These are phyloP conservation scores for Grigorovia jiainica DNA, from an alignment of 805 yeast species.

Conservation along the genomic window DNA sequence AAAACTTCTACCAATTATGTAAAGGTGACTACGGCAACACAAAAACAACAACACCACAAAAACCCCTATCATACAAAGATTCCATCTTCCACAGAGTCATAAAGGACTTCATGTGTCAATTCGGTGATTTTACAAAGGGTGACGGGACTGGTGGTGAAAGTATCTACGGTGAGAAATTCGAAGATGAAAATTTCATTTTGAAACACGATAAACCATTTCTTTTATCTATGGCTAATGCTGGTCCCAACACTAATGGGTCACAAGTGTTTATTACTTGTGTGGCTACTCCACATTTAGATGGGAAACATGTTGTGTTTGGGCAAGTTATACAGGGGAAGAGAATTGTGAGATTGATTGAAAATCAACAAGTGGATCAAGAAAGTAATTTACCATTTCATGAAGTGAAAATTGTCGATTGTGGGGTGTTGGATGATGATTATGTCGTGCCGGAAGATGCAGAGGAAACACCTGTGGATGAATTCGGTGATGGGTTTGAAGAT, in stretches of 20 bases:
- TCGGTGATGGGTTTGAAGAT: constrained; percentile 78
- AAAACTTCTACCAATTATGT: constrained; percentile 80
- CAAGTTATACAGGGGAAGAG: constrained; percentile 76
- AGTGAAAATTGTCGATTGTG: constrained; percentile 70
- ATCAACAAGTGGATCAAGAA: constrained; percentile 46
- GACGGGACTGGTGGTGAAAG: constrained; percentile 78
- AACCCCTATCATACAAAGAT: constrained; percentile 66
- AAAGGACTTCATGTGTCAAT: constrained; percentile 84
- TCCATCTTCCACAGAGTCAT: constrained; percentile 92
- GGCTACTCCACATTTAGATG: constrained; percentile 88
- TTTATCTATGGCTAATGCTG: constrained; percentile 95
- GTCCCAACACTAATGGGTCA: constrained; percentile 91
- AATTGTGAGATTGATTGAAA: constrained; percentile 69
- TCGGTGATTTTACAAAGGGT: constrained; percentile 79
- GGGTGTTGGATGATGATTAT: constrained; percentile 58
- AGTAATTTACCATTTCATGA: constrained; percentile 64
- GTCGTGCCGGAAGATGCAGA: constrained; percentile 36
- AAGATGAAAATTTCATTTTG: constrained; percentile 76
- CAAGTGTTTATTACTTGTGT: constrained; percentile 92
- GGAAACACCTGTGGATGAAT: constrained; percentile 54
- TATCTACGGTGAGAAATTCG: constrained; percentile 76
- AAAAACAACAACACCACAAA: constrained; percentile 23
- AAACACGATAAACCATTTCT: constrained; percentile 80
- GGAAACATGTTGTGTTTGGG: constrained; percentile 95
- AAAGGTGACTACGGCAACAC: constrained; percentile 66